These are phyloP conservation scores for Agrostemma githago DNA, from an alignment of 148 eudicot genomes.

Conservation along the genomic window DNA sequence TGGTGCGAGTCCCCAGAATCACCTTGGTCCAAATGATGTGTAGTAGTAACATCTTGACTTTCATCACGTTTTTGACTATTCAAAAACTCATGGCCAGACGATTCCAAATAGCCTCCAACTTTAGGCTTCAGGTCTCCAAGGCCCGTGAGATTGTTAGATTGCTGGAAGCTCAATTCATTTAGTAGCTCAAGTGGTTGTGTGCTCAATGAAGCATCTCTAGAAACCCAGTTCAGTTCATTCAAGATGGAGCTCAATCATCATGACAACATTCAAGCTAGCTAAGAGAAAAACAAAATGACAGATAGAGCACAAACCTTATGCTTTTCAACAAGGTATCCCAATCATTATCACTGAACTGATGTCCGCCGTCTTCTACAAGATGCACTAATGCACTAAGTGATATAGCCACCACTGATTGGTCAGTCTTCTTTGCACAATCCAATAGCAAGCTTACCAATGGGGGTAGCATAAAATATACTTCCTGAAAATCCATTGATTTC, in stretches of 20 bases:
- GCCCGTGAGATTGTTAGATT: slow-evolving; percentile 36
- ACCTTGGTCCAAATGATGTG: not conserved
- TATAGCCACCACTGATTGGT: slow-evolving; percentile 90
- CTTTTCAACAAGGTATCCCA: slow-evolving; percentile 97
- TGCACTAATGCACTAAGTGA: slow-evolving; percentile 94
- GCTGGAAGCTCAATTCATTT: slow-evolving; percentile 67
- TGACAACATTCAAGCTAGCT: not conserved
- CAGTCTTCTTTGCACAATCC: slow-evolving; percentile 97
- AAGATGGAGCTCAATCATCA: slow-evolving; percentile 5
- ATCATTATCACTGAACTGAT: slow-evolving; percentile 85
- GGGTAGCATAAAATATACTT: slow-evolving; percentile 95
- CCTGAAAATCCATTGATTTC: slow-evolving; percentile 33
- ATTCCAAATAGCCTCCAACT: slow-evolving; percentile 24
- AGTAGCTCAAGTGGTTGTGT: slow-evolving; percentile 97
- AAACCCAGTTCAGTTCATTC: slow-evolving; percentile 11
- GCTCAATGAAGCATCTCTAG: slow-evolving; percentile 91
- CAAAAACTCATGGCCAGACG: slow-evolving; percentile 27
- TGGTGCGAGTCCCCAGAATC: slow-evolving; percentile 10
- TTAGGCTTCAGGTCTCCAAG: slow-evolving; percentile 42
- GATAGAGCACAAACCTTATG: slow-evolving; percentile 56
- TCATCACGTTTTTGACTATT: slow-evolving; percentile 28
- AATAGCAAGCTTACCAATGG: slow-evolving; percentile 81
- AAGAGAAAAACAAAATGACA: not conserved
- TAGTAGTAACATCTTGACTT: slow-evolving; percentile 30
- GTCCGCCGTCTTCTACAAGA: slow-evolving; percentile 98